These are phyloP conservation scores for Botrytis deweyae DNA, from an alignment of 2,329 filamentous ascomycete species.

Conservation along the genomic window DNA sequence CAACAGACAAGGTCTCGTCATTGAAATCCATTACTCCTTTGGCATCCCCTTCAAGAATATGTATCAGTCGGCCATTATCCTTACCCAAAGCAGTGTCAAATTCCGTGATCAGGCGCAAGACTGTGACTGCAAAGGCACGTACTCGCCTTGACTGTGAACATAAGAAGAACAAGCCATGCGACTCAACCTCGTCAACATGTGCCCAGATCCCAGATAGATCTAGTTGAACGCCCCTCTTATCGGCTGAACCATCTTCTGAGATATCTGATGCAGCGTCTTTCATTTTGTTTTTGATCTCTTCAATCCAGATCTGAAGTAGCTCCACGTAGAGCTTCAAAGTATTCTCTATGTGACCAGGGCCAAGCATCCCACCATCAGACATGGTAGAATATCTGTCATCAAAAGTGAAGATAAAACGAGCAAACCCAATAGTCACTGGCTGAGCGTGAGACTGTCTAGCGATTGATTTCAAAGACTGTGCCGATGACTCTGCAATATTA, in stretches of 20 bases:
- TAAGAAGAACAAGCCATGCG: slow-evolving; percentile 93
- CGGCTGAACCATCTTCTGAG: slow-evolving; percentile 60
- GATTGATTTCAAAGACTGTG: slow-evolving; percentile 91
- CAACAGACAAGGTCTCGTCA: slow-evolving; percentile 85
- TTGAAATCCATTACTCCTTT: slow-evolving; percentile 88
- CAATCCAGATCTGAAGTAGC: slow-evolving; percentile 93
- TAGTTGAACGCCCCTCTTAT: slow-evolving; percentile 72
- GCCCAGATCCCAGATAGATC: slow-evolving; percentile 87
- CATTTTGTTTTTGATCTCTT: slow-evolving; percentile 86
- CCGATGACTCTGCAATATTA: slow-evolving; percentile 89
- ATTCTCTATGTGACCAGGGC: slow-evolving; percentile 89
- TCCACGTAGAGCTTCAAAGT: slow-evolving; percentile 92
- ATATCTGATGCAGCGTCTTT: slow-evolving; percentile 67
- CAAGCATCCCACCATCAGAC: slow-evolving; percentile 96
- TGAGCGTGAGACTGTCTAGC: slow-evolving; percentile 90
- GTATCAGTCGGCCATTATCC: slow-evolving; percentile 72
- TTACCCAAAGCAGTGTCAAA: slow-evolving; percentile 89
- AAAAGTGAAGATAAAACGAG: slow-evolving; percentile 97
- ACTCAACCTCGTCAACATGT: slow-evolving; percentile 94
- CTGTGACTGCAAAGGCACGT: slow-evolving; percentile 85
- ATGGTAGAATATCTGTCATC: slow-evolving; percentile 97
- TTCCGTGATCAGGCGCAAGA: slow-evolving; percentile 86
- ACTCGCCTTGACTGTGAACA: slow-evolving; percentile 94
- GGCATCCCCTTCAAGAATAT: slow-evolving; percentile 88
- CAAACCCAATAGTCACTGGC: slow-evolving; percentile 94